These are phyloP conservation scores for Lecanicillium sp. DNA, from an alignment of 2,329 filamentous ascomycete genomes.

Conservation along the genomic window DNA sequence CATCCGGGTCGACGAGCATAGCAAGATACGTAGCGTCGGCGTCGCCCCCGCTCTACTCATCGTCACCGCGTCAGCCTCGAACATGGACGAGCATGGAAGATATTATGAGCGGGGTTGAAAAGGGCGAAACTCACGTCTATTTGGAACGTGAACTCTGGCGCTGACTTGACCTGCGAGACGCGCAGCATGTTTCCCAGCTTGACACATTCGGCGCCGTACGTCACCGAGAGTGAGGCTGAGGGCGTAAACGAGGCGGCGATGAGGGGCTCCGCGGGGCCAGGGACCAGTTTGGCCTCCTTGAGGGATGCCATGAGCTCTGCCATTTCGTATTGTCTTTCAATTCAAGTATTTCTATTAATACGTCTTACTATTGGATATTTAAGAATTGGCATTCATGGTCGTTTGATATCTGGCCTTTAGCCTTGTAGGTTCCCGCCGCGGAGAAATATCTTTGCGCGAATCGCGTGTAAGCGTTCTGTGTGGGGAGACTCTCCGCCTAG, in stretches of 20 bases:
- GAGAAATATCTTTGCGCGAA: constrained; percentile 1
- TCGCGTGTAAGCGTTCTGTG: neutral
- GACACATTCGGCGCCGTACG: constrained; percentile 28
- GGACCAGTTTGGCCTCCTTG: constrained; percentile 33
- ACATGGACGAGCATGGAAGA: neutral
- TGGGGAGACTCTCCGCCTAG: too few relatives aligned
- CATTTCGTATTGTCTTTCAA: neutral
- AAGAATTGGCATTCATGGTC: too few relatives aligned
- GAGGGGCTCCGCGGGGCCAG: constrained; percentile 32
- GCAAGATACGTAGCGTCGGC: constrained; percentile 36
- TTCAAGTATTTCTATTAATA: neutral
- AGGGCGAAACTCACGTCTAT: constrained; percentile 26
- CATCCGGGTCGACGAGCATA: constrained; percentile 48
- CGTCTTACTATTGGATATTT: too few relatives aligned
- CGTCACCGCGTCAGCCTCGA: neutral
- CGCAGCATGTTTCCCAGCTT: constrained; percentile 35
- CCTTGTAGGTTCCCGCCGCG: neutral
- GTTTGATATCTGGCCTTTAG: too few relatives aligned
- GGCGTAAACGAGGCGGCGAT: constrained; percentile 39
- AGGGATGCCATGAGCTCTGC: constrained; percentile 26
- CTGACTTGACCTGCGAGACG: constrained; percentile 28
- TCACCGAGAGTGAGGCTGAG: constrained; percentile 32
- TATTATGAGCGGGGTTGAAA: neutral
- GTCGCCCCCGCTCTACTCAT: constrained; percentile 19
- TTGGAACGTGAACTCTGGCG: constrained; percentile 31